Percentiles rank a stretch among this genome's conserved stretches.
Evolutionary conservation across 1,139 yeast species (phyloP).

Genomic region (Yamadazyma sp.): DNA sequence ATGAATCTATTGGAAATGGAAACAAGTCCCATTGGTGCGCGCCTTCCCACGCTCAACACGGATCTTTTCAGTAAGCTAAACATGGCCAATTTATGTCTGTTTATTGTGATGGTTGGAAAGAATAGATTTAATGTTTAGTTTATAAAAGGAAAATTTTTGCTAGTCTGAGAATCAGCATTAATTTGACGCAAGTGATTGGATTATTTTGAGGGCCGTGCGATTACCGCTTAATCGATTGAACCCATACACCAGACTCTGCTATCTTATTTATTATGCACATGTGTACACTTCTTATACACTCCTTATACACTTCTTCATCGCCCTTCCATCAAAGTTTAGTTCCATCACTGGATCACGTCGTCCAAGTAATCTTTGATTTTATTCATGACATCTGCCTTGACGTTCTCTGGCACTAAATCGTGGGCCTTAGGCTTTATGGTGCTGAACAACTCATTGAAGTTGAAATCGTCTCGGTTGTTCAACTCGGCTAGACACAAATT

Average conservation of each 20-base stretch:
- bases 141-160: slow-evolving; percentile 8
- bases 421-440: slow-evolving; percentile 65
- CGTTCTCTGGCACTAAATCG: slow-evolving; percentile 66
- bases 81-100: slow-evolving; percentile 11
- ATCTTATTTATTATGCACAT: too few relatives aligned
- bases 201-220: neutral
- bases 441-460: slow-evolving; percentile 53
- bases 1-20: slow-evolving; percentile 24
- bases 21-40: slow-evolving; percentile 12
- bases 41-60: slow-evolving; percentile 11
- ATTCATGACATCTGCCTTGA: slow-evolving; percentile 58
- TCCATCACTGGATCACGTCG: slow-evolving; percentile 40
- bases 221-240: neutral
- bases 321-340: too few relatives aligned
- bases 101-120: neutral
- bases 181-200: slow-evolving; percentile 17
- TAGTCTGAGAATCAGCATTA: slow-evolving; percentile 17
- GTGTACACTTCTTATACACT: too few relatives aligned
- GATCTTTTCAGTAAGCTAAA: slow-evolving; percentile 10
- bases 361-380: slow-evolving; percentile 66
- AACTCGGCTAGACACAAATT: slow-evolving; percentile 49
- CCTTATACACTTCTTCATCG: too few relatives aligned
- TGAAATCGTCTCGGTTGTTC: slow-evolving; percentile 34
- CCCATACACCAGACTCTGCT: neutral
- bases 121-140: slow-evolving; percentile 2